Percentiles rank a stretch among this genome's conserved stretches.
Evolutionary conservation across 2,329 filamentous ascomycete species (phyloP).

Genomic region (Phyllosticta paracitricarpa): DNA sequence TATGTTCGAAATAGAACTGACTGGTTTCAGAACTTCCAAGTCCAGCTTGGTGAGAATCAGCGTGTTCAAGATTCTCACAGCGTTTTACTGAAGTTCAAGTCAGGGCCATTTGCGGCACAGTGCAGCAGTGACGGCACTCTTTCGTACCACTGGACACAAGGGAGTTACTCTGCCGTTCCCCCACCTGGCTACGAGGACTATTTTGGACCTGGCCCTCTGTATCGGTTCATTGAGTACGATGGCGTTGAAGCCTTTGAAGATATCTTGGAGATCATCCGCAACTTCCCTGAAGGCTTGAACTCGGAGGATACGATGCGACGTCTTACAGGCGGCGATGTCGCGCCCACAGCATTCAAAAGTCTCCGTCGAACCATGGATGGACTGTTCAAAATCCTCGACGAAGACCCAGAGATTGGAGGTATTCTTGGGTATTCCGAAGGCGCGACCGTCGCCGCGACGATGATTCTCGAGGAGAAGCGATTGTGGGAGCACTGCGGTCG

Average conservation of each 20-base stretch:
- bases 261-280: slow-evolving; percentile 42
- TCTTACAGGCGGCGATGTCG: slow-evolving; percentile 32
- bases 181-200: slow-evolving; percentile 47
- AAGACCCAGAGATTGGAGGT: slow-evolving; percentile 30
- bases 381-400: slow-evolving; percentile 37
- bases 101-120: slow-evolving; percentile 38
- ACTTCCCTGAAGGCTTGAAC: slow-evolving; percentile 43
- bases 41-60: slow-evolving; percentile 38
- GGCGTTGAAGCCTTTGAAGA: slow-evolving; percentile 28
- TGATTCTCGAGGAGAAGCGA: slow-evolving; percentile 41
- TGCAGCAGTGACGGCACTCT: slow-evolving; percentile 37
- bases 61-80: slow-evolving; percentile 14
- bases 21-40: slow-evolving; percentile 42
- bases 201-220: slow-evolving; percentile 47
- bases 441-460: slow-evolving; percentile 43
- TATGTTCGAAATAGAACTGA: background rate
- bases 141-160: slow-evolving; percentile 36
- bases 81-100: background rate
- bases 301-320: slow-evolving; percentile 48
- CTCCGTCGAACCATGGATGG: slow-evolving; percentile 19
- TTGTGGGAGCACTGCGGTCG: slow-evolving; percentile 1
- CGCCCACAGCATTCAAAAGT: slow-evolving; percentile 21
- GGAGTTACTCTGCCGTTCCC: slow-evolving; percentile 40
- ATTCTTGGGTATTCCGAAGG: slow-evolving; percentile 54
- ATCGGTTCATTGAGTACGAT: slow-evolving; percentile 44